Conservation (phyloP, 768 basidiomycete genomes). For the Candolleomyces aberdarensis region DNA sequence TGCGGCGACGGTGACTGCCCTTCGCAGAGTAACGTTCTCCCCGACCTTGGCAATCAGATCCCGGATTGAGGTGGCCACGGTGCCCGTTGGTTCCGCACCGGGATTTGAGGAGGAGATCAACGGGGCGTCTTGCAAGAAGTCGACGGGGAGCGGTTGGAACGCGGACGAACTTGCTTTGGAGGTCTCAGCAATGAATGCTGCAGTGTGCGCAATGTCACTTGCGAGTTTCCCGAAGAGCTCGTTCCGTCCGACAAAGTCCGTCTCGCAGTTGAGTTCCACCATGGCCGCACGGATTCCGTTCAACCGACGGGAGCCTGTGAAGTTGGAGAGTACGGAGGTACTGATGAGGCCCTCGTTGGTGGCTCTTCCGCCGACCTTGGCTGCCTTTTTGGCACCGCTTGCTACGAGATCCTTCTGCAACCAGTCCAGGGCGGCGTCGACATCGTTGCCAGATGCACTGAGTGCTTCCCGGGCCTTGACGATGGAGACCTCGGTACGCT, state of each 20-base stretch:
- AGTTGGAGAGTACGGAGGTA: conserved; percentile 69
- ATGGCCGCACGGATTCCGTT: conserved; percentile 70
- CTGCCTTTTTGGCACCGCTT: conserved; percentile 76
- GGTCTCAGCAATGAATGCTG: conserved; percentile 65
- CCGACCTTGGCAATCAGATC: conserved; percentile 74
- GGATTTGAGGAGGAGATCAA: conserved; percentile 47
- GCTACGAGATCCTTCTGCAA: conserved; percentile 68
- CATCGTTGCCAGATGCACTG: conserved; percentile 64
- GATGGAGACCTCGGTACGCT: conserved; percentile 77
- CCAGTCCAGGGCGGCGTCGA: conserved; percentile 76
- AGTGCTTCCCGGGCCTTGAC: conserved; percentile 89
- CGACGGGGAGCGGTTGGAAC: conserved; percentile 51
- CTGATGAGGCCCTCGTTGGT: conserved; percentile 80
- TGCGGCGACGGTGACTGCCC: conserved; percentile 49
- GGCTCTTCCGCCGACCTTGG: conserved; percentile 73
- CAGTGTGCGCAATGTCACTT: conserved; percentile 77
- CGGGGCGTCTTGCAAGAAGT: conserved; percentile 57
- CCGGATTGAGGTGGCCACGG: conserved; percentile 62
- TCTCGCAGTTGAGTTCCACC: conserved; percentile 94
- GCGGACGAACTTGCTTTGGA: conserved; percentile 20
- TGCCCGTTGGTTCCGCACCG: conserved; percentile 33
- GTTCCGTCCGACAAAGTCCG: conserved; percentile 92
- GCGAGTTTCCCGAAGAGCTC: conserved; percentile 77
- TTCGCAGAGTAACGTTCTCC: conserved; percentile 70
- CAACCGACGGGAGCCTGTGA: conserved; percentile 32